phyloP scores from a whole-genome alignment of 257 asterid genomes.

The Marsdenia floribunda region DNA sequence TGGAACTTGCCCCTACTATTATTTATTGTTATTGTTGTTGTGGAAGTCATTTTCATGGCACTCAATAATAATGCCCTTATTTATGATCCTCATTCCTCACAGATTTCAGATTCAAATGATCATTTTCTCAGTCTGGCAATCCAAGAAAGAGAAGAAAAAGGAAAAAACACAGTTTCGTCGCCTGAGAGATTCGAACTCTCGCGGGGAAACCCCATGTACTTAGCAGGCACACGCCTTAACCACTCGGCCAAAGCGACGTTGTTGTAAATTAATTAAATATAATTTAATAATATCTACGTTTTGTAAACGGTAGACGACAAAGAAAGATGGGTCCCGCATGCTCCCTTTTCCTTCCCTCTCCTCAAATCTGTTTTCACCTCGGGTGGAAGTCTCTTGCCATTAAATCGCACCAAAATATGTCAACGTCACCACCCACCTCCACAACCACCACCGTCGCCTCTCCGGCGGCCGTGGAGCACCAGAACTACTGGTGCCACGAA shows the following conservation, averaged over 20 bases:
- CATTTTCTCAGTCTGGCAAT: too few species aligned
- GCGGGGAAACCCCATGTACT: constrained; percentile 99
- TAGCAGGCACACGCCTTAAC: constrained; percentile 63
- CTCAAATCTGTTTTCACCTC: neutral
- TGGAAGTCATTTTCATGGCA: neutral
- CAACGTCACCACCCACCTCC: constrained; percentile 28
- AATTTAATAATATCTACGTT: too few species aligned
- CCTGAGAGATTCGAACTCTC: constrained; percentile 99
- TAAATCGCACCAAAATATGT: constrained; percentile 18
- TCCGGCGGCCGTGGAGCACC: constrained; percentile 50
- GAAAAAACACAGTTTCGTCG: constrained; percentile 35
- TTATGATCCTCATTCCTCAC: too few species aligned
- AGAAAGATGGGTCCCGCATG: neutral
- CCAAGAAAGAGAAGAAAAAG: neutral
- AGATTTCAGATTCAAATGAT: too few species aligned
- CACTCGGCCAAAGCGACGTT: constrained; percentile 54
- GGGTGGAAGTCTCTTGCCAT: neutral
- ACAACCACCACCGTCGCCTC: constrained; percentile 25
- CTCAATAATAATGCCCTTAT: neutral
- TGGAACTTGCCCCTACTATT: neutral
- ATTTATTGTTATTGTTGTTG: too few species aligned
- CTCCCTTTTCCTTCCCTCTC: neutral
- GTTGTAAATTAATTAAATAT: too few species aligned
- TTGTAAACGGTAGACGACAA: too few species aligned
- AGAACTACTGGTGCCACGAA: constrained; percentile 84